phyloP scores from a whole-genome alignment of 2,329 filamentous ascomycete genomes.

The Ilyonectria sp. region DNA sequence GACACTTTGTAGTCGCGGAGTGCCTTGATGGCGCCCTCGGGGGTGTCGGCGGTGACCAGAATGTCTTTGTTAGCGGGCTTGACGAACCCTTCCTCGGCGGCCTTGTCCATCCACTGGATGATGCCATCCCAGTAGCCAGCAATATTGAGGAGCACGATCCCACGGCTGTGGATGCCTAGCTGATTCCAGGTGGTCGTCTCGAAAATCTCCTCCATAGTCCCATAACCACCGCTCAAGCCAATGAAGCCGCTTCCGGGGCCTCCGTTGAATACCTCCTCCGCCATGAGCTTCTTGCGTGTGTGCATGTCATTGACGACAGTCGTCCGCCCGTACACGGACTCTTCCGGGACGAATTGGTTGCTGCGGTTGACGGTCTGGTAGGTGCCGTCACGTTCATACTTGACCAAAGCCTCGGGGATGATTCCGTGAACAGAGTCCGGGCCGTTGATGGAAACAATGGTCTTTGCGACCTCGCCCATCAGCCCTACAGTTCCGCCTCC shows the following conservation, averaged over 20 bases:
- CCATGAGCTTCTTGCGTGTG: slow-evolving; percentile 95
- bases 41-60: slow-evolving; percentile 80
- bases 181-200: slow-evolving; percentile 96
- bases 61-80: slow-evolving; percentile 79
- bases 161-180: slow-evolving; percentile 87
- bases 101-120: slow-evolving; percentile 83
- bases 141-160: slow-evolving; percentile 87
- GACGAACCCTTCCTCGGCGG: slow-evolving; percentile 85
- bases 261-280: slow-evolving; percentile 84
- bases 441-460: slow-evolving; percentile 86
- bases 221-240: slow-evolving; percentile 89
- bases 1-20: slow-evolving; percentile 84
- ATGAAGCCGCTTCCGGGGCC: slow-evolving; percentile 91
- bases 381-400: slow-evolving; percentile 79
- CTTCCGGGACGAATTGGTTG: slow-evolving; percentile 74
- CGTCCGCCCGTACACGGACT: slow-evolving; percentile 81
- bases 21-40: slow-evolving; percentile 79
- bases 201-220: slow-evolving; percentile 96
- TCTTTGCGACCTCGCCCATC: slow-evolving; percentile 94
- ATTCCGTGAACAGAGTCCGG: slow-evolving; percentile 91
- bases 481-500: slow-evolving; percentile 94
- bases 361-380: slow-evolving; percentile 62
- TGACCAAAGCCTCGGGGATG: slow-evolving; percentile 88
- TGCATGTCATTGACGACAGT: slow-evolving; percentile 97
- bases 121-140: slow-evolving; percentile 94